phyloP scores from a whole-genome alignment of 441 rosid species.

The Rhodomyrtus psidioides region DNA sequence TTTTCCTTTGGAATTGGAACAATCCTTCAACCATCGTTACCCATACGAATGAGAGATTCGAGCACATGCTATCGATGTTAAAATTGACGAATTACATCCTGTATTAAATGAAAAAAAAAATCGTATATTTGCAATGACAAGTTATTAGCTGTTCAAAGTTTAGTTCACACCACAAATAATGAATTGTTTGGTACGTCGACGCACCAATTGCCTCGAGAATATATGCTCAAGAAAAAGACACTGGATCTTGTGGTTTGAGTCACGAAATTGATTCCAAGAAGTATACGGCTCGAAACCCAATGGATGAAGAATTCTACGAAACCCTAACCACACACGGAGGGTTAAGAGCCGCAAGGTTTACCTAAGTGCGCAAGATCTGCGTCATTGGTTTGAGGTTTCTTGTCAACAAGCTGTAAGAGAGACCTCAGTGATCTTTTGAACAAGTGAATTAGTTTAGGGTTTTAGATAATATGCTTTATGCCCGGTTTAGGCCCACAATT shows the following conservation, averaged over 20 bases:
- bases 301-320: background rate
- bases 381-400: background rate
- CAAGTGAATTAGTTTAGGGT: background rate
- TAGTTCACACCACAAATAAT: background rate
- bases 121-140: background rate
- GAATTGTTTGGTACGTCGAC: background rate
- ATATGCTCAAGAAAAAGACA: background rate
- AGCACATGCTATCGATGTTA: background rate
- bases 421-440: background rate
- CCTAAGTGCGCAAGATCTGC: background rate
- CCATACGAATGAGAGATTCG: background rate
- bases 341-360: background rate
- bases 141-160: background rate
- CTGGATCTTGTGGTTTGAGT: background rate
- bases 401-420: background rate
- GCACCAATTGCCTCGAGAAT: background rate
- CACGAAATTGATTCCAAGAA: background rate
- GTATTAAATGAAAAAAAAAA: background rate
- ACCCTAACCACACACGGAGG: background rate
- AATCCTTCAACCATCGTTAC: background rate
- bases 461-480: background rate
- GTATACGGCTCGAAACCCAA: background rate
- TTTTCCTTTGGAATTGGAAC: background rate
- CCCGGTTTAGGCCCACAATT: background rate
- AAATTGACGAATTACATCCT: background rate